phyloP scores from a whole-genome alignment of 2,329 filamentous ascomycete genomes.

The Neocucurbitaria cava region DNA sequence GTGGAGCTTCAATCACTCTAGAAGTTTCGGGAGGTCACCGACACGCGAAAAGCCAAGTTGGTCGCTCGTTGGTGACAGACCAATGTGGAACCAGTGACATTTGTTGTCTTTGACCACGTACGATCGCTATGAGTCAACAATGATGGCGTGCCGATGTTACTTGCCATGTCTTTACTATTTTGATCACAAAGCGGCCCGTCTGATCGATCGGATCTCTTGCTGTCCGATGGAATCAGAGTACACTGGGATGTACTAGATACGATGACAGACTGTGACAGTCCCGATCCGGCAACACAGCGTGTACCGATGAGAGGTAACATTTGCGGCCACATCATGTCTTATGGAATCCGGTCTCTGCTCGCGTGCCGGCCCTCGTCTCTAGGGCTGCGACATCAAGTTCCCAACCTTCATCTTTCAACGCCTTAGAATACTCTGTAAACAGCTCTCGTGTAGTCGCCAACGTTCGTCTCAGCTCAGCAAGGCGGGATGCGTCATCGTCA shows the following conservation, averaged over 20 bases:
- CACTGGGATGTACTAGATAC: neutral
- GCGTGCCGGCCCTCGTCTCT: constrained; percentile 66
- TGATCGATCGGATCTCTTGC: constrained; percentile 5
- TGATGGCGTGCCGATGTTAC: neutral
- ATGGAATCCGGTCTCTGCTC: constrained; percentile 25
- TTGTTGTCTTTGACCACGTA: constrained; percentile 1
- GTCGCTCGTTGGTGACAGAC: constrained; percentile 1
- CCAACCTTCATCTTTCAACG: constrained; percentile 65
- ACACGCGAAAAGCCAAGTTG: constrained; percentile 4
- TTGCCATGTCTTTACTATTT: neutral
- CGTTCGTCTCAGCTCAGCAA: constrained; percentile 52
- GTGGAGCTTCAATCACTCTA: constrained; percentile 1
- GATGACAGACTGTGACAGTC: neutral
- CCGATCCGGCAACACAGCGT: neutral
- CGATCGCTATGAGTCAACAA: constrained; percentile 2
- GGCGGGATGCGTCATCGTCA: constrained; percentile 33
- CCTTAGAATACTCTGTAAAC: constrained; percentile 55
- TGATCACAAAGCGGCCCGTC: neutral
- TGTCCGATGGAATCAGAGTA: neutral
- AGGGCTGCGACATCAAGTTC: constrained; percentile 68
- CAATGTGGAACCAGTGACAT: neutral
- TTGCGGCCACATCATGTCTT: constrained; percentile 4
- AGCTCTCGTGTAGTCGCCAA: constrained; percentile 48
- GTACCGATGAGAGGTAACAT: neutral
- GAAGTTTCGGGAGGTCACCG: neutral